Evolutionary conservation across 257 asterid genomes (phyloP).

Genomic region (Voacanga thouarsii): DNA sequence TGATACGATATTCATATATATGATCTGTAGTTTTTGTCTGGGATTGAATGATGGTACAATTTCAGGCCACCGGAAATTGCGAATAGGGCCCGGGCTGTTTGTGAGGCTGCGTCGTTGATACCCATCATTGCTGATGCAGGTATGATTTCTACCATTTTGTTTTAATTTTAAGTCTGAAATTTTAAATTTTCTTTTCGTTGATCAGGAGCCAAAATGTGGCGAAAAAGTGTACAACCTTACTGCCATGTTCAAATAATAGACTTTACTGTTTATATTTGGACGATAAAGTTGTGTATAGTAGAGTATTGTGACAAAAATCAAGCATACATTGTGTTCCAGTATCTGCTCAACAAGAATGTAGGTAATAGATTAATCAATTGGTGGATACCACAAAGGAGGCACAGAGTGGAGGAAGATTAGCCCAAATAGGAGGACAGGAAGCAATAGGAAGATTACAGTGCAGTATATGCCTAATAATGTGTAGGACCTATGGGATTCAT

Average conservation of each 20-base stretch:
- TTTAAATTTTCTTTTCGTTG: not conserved
- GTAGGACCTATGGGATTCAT: not conserved
- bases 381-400: not conserved
- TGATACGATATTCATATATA: not conserved
- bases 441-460: not conserved
- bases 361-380: not conserved
- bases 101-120: slow-evolving; percentile 18
- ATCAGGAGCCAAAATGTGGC: not conserved
- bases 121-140: slow-evolving; percentile 25
- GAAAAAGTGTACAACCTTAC: not conserved
- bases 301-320: too few relatives aligned
- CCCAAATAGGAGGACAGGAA: not conserved
- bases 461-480: not conserved
- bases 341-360: not conserved
- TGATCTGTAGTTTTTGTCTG: not conserved
- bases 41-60: not conserved
- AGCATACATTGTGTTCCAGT: not conserved
- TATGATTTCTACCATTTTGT: not conserved
- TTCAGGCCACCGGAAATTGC: slow-evolving; percentile 24
- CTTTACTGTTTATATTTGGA: not conserved
- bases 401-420: not conserved
- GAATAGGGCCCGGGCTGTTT: slow-evolving; percentile 15
- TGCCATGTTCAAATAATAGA: not conserved
- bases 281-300: not conserved
- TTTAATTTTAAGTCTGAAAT: not conserved